Evolutionary conservation across 1,139 yeast genomes (phyloP).

Genomic region (Taphrina betulina): DNA sequence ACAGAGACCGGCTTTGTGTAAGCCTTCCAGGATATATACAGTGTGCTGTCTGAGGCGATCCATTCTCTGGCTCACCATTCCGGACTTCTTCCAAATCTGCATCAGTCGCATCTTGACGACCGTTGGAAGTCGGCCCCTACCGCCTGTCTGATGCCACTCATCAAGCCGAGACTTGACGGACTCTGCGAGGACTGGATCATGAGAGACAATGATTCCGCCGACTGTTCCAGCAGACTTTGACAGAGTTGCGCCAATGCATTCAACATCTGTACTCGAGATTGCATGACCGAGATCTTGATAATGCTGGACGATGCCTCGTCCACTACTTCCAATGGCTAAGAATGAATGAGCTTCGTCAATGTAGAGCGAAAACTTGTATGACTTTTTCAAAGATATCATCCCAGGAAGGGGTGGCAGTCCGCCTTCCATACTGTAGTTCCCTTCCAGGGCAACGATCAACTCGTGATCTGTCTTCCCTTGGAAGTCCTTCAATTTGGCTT

Average conservation of each 20-base stretch:
- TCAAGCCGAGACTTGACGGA: constrained; percentile 9
- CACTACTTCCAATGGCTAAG: constrained; percentile 92
- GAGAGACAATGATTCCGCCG: constrained; percentile 22
- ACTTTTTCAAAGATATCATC: constrained; percentile 69
- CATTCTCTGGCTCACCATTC: constrained; percentile 20
- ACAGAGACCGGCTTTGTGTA: constrained; percentile 26
- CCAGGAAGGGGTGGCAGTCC: constrained; percentile 83
- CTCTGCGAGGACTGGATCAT: constrained; percentile 1
- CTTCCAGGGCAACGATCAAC: constrained; percentile 89
- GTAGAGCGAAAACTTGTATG: constrained; percentile 83
- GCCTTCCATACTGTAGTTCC: constrained; percentile 97
- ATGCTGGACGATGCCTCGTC: constrained; percentile 57
- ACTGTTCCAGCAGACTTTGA: constrained; percentile 28
- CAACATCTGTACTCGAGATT: constrained; percentile 18
- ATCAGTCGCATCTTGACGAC: constrained; percentile 30
- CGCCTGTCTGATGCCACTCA: constrained; percentile 15
- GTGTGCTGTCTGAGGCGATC: constrained; percentile 26
- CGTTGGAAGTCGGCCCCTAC: constrained; percentile 21
- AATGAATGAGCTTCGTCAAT: constrained; percentile 98
- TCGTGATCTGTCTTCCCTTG: constrained; percentile 41
- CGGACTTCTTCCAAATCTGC: constrained; percentile 18
- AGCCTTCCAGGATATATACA: constrained; percentile 24
- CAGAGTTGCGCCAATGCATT: constrained; percentile 28
- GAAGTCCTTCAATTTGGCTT: constrained; percentile 5
- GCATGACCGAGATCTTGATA: constrained; percentile 21